Conservation (phyloP, 805 yeast species). For the Metschnikowia lunata region DNA sequence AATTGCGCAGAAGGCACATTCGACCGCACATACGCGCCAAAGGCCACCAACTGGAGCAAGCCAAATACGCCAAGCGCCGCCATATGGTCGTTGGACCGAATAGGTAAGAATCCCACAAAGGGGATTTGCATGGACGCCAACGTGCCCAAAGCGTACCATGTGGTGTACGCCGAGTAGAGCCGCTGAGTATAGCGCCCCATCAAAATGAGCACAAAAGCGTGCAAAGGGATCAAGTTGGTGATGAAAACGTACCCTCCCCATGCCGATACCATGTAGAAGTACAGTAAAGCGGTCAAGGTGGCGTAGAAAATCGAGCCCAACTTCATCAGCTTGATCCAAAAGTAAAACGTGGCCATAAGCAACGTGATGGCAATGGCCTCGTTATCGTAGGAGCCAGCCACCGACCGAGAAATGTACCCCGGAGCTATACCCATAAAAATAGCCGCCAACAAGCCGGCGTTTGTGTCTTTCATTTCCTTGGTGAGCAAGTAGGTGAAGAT, state of each 20-base stretch:
- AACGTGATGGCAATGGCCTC: conserved; percentile 98
- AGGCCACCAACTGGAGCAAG: conserved; percentile 80
- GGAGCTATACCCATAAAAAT: conserved; percentile 97
- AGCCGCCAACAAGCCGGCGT: conserved; percentile 90
- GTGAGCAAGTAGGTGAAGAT: conserved; percentile 84
- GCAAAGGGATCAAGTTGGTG: conserved; percentile 94
- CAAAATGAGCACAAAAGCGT: conserved; percentile 79
- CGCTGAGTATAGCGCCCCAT: conserved; percentile 92
- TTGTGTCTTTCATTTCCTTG: conserved; percentile 79
- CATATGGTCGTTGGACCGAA: conserved; percentile 97
- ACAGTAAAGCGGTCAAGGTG: conserved; percentile 76
- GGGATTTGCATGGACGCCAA: conserved; percentile 99
- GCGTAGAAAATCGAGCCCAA: conserved; percentile 86
- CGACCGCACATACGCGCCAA: conserved; percentile 76
- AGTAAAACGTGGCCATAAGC: conserved; percentile 89
- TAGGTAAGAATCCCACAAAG: conserved; percentile 95
- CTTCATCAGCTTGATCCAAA: conserved; percentile 93
- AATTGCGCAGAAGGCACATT: conserved; percentile 72
- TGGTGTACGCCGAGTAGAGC: conserved; percentile 84
- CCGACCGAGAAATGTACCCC: conserved; percentile 96
- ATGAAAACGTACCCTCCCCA: conserved; percentile 99
- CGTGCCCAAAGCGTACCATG: conserved; percentile 98
- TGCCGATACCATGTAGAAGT: conserved; percentile 98
- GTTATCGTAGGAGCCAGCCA: conserved; percentile 97
- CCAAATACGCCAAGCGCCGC: conserved; percentile 97